Conservation (phyloP, 2,329 filamentous ascomycete genomes). For the Talaromyces sp. region DNA sequence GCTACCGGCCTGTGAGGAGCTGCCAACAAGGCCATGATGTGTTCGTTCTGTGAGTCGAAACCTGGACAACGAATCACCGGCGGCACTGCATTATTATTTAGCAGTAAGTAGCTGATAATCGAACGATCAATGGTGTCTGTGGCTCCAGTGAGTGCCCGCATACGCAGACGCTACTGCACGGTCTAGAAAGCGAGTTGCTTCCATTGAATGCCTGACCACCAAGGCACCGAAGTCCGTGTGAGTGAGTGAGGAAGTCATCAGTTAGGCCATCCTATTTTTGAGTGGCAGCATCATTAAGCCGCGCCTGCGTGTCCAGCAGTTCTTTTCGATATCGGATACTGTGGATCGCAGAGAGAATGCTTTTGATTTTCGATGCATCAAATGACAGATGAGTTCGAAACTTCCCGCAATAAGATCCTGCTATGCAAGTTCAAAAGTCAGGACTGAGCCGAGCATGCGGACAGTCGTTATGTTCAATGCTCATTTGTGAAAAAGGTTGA, state of each 20-base stretch:
- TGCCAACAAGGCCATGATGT: slow-evolving; percentile 11
- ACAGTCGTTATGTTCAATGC: not conserved
- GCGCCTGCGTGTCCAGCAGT: not conserved
- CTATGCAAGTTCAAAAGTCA: not conserved
- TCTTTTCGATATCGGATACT: not conserved
- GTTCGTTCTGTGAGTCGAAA: not conserved
- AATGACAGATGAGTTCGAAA: slow-evolving; percentile 1
- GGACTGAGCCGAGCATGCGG: not conserved
- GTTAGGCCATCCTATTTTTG: not conserved
- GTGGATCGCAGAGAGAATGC: not conserved
- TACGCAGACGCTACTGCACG: not conserved
- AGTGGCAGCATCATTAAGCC: not conserved
- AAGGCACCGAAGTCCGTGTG: not conserved
- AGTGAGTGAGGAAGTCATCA: not conserved
- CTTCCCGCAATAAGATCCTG: not conserved
- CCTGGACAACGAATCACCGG: not conserved
- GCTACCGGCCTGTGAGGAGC: not conserved
- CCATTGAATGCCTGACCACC: not conserved
- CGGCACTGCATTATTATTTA: not conserved
- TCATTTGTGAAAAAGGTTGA: not conserved
- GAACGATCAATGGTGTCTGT: not conserved
- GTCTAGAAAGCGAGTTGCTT: not conserved
- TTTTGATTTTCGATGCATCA: slow-evolving; percentile 1
- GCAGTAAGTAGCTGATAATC: not conserved
- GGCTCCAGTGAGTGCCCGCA: not conserved